phyloP scores from a whole-genome alignment of 305 asterid genomes.

The Andrographis paniculata region DNA sequence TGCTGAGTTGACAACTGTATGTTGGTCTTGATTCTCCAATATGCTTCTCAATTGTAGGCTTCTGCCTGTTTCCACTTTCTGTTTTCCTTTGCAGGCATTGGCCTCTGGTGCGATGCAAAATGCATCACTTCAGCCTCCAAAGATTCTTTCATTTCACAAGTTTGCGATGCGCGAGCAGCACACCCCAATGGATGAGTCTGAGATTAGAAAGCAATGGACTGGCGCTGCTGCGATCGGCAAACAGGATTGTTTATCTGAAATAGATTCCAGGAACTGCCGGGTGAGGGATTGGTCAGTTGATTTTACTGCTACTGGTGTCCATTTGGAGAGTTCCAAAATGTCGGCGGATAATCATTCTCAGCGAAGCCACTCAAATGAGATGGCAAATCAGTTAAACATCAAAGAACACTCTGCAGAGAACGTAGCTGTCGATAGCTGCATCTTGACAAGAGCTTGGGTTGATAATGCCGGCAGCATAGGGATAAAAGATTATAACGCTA shows the following conservation, averaged over 20 bases:
- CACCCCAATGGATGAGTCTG: conserved; percentile 61
- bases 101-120: conserved; percentile 71
- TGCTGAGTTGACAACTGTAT: conserved; percentile 3
- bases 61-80: not conserved
- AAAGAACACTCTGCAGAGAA: conserved; percentile 94
- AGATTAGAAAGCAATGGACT: conserved; percentile 64
- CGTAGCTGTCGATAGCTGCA: conserved; percentile 70
- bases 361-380: conserved; percentile 69
- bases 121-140: conserved; percentile 60
- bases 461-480: conserved; percentile 86
- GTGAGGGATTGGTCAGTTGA: conserved; percentile 99
- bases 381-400: conserved; percentile 51
- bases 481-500: conserved; percentile 84
- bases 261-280: conserved; percentile 95
- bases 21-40: conserved; percentile 13
- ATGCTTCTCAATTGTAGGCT: not conserved
- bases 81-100: conserved; percentile 58
- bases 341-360: conserved; percentile 63
- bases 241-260: conserved; percentile 90
- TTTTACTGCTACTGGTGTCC: conserved; percentile 88
- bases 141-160: conserved; percentile 91
- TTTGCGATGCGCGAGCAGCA: conserved; percentile 90
- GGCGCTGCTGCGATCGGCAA: conserved; percentile 68
- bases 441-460: conserved; percentile 95
- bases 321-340: conserved; percentile 60